Conservation (phyloP, 148 eudicot species). For the Diospyros kaki region DNA sequence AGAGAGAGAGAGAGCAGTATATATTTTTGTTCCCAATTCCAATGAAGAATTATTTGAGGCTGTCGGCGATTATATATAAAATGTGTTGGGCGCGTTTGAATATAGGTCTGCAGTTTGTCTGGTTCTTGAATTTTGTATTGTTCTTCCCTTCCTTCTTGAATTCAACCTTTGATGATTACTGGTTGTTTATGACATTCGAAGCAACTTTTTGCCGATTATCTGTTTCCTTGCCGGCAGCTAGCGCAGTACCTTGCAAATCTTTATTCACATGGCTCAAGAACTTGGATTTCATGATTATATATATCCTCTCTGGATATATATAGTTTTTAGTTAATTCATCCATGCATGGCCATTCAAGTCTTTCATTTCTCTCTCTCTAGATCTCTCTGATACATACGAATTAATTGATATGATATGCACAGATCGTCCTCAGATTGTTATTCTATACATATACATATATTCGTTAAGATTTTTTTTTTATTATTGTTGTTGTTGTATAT, state of each 20-base stretch:
- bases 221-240: too few species aligned
- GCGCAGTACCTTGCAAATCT: too few species aligned
- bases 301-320: too few species aligned
- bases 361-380: too few species aligned
- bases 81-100: background rate
- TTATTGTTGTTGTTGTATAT: too few species aligned
- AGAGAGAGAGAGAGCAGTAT: conserved; percentile 3
- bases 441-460: too few species aligned
- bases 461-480: too few species aligned
- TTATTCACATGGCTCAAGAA: too few species aligned
- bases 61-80: conserved; percentile 23
- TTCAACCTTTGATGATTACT: background rate
- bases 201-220: background rate
- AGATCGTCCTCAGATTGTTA: too few species aligned
- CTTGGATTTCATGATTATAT: too few species aligned
- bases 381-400: conserved; percentile 49
- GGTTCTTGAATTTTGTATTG: conserved; percentile 10
- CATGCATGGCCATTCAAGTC: too few species aligned
- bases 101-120: conserved; percentile 3
- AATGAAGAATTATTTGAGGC: conserved; percentile 29
- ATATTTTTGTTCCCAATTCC: conserved; percentile 17
- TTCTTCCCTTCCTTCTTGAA: background rate
- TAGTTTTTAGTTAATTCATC: too few species aligned
- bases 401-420: conserved; percentile 43
- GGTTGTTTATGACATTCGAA: conserved; percentile 23